Evolutionary conservation across 2,329 filamentous ascomycete species (phyloP), one percentile per base, ranked within the genome.

Genomic region (Tolypocladium inflatum): DNA sequence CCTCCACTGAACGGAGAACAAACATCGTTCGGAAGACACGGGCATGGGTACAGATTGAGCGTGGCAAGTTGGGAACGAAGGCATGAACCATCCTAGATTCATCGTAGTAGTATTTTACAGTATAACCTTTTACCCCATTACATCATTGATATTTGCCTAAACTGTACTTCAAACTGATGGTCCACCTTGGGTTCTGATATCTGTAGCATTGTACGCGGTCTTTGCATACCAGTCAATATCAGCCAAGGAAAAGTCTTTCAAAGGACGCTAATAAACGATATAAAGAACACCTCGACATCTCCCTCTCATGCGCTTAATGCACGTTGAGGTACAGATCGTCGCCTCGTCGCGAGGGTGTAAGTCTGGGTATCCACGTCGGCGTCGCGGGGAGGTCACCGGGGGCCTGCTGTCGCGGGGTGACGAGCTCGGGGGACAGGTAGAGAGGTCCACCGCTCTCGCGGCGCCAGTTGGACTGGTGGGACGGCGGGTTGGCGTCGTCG

Each of bases 341-440:
- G 0, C 87, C 87, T 54, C 83, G 78, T 60, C 85, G 74, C 58
- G 83, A 85, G 3, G 87, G 87, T 52, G 87, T 90, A 64, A 90
- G 66, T 63, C 79, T 80, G 3, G 86, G 86, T 63, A 84, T 55
- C 70, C 70, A 73, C 30, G 63, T 59, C 23, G 67, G 63, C 30
- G 68, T 65, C 8, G 63, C 56, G 11, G 64, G 62, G 11, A 64
- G 37, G 33, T 60, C 59, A 2, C 59, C 43, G 42, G 55, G 30
- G 4, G 8, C 5, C 48, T 52, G 48, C 19, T 37, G 48, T 9
- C 33, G 37, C 17, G 41, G 48, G 19, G 55, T 55, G 48, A 56
- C 42, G 37, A 30, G 21, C 19, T 59, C 57, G 15, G 59, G 57
- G n/a, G 55, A 51, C 17, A 57, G 55, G 35, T 33, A 53, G 17